phyloP scores from a whole-genome alignment of 768 basidiomycete genomes.

The Russula abietina region DNA sequence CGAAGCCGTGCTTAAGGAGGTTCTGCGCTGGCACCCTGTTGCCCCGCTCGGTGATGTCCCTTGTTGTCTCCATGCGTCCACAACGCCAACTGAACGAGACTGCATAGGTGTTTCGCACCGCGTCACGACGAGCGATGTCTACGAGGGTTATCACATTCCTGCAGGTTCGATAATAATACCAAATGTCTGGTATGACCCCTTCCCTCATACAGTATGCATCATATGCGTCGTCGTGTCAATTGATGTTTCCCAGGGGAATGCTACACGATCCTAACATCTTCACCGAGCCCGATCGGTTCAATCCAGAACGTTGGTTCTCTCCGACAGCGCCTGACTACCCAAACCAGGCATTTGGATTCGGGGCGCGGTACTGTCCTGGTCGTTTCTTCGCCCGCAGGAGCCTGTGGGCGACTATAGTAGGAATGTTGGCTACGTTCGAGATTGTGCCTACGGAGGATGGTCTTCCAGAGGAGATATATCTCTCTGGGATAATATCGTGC shows the following conservation, averaged over 20 bases:
- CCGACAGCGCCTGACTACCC: background rate
- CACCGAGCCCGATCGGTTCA: background rate
- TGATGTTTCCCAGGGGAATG: background rate
- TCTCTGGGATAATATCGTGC: background rate
- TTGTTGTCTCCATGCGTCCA: background rate
- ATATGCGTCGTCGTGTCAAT: background rate
- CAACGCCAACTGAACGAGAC: background rate
- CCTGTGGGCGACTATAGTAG: background rate
- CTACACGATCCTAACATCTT: background rate
- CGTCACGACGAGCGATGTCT: background rate
- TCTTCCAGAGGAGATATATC: background rate
- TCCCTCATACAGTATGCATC: too few relatives aligned
- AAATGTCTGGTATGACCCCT: background rate
- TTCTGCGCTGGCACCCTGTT: background rate
- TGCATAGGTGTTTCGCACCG: background rate
- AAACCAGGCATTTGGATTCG: background rate
- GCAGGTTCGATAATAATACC: background rate
- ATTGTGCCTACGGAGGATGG: background rate
- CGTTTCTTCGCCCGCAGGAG: background rate
- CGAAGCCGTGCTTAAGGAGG: background rate
- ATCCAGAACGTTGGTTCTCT: conserved; percentile 1
- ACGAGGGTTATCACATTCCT: background rate
- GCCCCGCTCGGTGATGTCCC: background rate
- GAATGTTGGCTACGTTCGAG: background rate
- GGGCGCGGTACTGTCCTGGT: background rate